A percentile compares a stretch with the other conserved stretches of the same genome.
Conservation (phyloP, 176 grass and related monocot species). For the Rhipidocladum racemiflorum region DNA sequence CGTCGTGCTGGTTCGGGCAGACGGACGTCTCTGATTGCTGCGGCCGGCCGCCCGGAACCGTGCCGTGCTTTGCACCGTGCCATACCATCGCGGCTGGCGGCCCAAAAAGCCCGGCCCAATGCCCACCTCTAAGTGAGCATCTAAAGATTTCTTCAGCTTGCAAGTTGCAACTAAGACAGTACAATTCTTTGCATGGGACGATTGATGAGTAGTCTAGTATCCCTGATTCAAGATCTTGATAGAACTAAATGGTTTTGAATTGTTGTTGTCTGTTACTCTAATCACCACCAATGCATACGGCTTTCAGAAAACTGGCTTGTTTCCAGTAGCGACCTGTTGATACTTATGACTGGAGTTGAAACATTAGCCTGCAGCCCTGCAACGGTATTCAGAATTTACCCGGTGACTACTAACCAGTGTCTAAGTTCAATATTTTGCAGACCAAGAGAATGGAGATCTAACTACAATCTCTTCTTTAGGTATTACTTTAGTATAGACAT, state of each 20-base stretch:
- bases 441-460: background rate
- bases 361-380: background rate
- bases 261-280: background rate
- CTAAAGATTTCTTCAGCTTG: background rate
- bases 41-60: too few relatives aligned
- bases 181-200: background rate
- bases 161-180: background rate
- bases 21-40: too few relatives aligned
- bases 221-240: background rate
- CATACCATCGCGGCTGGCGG: too few relatives aligned
- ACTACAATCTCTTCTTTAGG: constrained; percentile 4
- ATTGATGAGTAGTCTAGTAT: background rate
- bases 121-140: background rate
- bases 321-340: too few relatives aligned
- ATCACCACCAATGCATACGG: background rate
- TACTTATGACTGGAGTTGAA: too few relatives aligned
- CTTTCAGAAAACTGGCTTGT: too few relatives aligned
- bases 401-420: background rate
- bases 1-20: too few relatives aligned
- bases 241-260: background rate
- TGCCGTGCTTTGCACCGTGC: too few relatives aligned
- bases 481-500: constrained; percentile 29
- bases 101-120: too few relatives aligned
- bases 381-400: background rate
- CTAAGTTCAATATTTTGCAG: constrained; percentile 4